Evolutionary conservation across 23 red algal genomes (phyloP), one percentile per base, ranked within the genome.

Genomic region (Gracilaria gracilis): DNA sequence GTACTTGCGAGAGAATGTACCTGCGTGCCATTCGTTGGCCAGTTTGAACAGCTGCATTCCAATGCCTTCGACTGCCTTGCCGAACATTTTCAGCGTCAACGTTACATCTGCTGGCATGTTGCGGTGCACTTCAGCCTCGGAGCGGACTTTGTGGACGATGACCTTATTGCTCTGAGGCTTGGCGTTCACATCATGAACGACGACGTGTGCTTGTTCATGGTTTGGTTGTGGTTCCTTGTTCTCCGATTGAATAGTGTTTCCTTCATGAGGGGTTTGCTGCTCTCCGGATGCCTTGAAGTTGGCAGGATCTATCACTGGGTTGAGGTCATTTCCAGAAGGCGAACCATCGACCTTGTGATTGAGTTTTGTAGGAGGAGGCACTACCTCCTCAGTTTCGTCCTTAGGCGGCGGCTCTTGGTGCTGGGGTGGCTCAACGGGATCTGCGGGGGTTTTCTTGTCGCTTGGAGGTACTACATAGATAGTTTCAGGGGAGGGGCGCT

Each of bases 21-120:
- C 73, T 21, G 38, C 73, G 17, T 90, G 57, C 87, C 73, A 90
- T 65, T 90, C 87, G 76, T 90, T 90, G 57, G 87, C 73, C n/a
- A 90, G 50, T 21, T 15, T 36, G 64, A 90, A 61, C 25, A 90
- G 19, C 57, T 90, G 33, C 54, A 46, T 48, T 31, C 87, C 87
- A 49, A 90, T 90, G 25, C 54, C 46, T 34, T 64, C 14, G 0
- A 90, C 57, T 50, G 87, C 87, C 44, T 81, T 40, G 16, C 62
- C 57, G 64, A 90, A 90, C 87, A 90, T 90, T 62, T 70, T 74
- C 5, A 90, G 46, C 24, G 87, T 90, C 14, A 90, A 57, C 16
- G 48, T 61, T 14, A 90, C 87, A 38, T 90, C 87, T 0, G 71
- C 87, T 20, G 84, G 84, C 36, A 88, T 40, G 16, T 82, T 82